These are phyloP conservation scores for Gyrodon lividus DNA, from an alignment of 768 basidiomycete species.

Conservation along the genomic window DNA sequence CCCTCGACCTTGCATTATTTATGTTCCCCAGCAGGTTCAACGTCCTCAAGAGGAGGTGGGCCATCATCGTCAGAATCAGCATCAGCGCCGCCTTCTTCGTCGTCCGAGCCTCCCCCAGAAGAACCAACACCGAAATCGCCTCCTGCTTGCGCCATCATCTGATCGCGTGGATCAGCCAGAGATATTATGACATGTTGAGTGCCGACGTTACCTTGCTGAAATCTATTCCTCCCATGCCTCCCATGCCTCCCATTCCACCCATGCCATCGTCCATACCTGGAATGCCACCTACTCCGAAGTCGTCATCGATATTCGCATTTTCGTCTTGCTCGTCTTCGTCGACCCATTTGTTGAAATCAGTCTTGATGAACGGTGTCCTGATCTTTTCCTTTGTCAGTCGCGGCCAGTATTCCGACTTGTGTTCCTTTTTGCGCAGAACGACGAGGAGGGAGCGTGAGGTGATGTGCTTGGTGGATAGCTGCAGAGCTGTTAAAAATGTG, in stretches of 20 bases:
- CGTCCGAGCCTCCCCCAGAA: background rate
- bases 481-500: slow-evolving; percentile 1
- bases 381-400: slow-evolving; percentile 87
- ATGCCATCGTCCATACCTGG: slow-evolving; percentile 44
- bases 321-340: slow-evolving; percentile 97
- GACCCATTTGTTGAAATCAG: slow-evolving; percentile 93
- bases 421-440: slow-evolving; percentile 79
- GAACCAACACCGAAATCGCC: slow-evolving; percentile 16
- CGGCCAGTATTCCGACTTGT: slow-evolving; percentile 83
- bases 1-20: background rate
- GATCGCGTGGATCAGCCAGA: slow-evolving; percentile 7
- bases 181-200: slow-evolving; percentile 3
- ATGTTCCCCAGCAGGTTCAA: slow-evolving; percentile 33
- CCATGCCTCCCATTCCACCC: slow-evolving; percentile 57
- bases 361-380: slow-evolving; percentile 83
- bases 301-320: slow-evolving; percentile 41
- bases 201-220: slow-evolving; percentile 51
- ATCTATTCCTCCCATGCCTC: slow-evolving; percentile 57
- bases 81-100: slow-evolving; percentile 28
- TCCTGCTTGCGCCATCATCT: slow-evolving; percentile 45
- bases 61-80: slow-evolving; percentile 54
- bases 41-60: slow-evolving; percentile 81
- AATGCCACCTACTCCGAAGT: slow-evolving; percentile 32
- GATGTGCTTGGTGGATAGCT: slow-evolving; percentile 48
- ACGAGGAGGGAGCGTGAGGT: slow-evolving; percentile 65